Evolutionary conservation across 345 rosid genomes (phyloP).

Genomic region (Raphanus raphanistrum): DNA sequence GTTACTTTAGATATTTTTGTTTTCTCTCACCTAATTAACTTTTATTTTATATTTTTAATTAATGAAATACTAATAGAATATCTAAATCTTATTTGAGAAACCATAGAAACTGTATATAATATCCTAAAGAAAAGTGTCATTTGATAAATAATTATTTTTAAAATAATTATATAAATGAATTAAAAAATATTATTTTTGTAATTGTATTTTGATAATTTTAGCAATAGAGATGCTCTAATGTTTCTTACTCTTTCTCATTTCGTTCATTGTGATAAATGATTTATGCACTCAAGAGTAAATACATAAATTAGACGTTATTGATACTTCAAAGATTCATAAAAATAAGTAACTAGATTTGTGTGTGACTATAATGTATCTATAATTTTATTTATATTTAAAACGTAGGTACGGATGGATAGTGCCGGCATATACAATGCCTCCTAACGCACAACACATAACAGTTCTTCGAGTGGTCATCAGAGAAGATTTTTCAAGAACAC

Average conservation of each 20-base stretch:
- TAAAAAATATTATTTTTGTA: neutral
- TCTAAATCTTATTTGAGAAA: neutral
- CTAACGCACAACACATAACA: neutral
- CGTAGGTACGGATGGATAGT: neutral
- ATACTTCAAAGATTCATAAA: neutral
- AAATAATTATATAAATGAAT: neutral
- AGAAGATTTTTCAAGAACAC: neutral
- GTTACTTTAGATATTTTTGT: too few relatives aligned
- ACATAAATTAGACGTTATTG: neutral
- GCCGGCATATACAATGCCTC: neutral
- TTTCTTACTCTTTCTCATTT: neutral
- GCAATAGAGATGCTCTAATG: neutral
- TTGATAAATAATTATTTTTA: neutral
- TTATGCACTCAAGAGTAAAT: neutral
- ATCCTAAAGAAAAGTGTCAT: neutral
- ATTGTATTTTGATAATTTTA: neutral
- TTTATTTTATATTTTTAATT: too few relatives aligned
- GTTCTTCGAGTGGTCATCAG: neutral
- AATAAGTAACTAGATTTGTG: neutral
- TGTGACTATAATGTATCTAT: neutral
- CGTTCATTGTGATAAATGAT: neutral
- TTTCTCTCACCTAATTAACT: too few relatives aligned
- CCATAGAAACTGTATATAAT: neutral
- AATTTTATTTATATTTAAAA: neutral
- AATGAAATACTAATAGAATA: too few relatives aligned